These are phyloP conservation scores for Gaeumannomyces tritici DNA, from an alignment of 2,329 filamentous ascomycete species.

Conservation along the genomic window DNA sequence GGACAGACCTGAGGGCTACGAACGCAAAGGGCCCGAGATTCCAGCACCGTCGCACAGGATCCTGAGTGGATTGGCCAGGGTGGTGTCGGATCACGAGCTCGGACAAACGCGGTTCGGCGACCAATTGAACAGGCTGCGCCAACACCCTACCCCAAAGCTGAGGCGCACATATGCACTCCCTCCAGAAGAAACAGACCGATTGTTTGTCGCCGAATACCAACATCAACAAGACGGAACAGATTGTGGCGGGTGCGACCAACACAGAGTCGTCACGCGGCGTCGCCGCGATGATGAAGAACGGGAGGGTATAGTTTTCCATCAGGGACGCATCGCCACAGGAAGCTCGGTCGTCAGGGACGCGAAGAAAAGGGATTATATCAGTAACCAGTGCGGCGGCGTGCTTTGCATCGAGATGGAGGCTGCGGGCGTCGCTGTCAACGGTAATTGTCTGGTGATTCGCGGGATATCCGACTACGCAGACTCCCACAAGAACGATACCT, in stretches of 20 bases:
- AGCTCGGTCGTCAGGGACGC: constrained; percentile 27
- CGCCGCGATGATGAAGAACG: background rate
- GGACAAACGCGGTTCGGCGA: background rate
- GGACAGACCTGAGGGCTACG: background rate
- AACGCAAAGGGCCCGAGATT: background rate
- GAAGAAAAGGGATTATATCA: constrained; percentile 16
- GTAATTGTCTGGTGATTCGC: constrained; percentile 25
- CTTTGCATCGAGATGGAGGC: constrained; percentile 22
- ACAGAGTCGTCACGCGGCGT: background rate
- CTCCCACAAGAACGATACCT: constrained; percentile 25
- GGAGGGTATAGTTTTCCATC: constrained; percentile 9
- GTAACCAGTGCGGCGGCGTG: background rate
- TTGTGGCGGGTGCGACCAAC: background rate
- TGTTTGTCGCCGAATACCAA: background rate
- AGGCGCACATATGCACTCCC: background rate
- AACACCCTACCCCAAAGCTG: background rate
- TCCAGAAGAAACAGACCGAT: background rate
- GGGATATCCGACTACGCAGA: constrained; percentile 31
- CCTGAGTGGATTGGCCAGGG: background rate
- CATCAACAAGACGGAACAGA: background rate
- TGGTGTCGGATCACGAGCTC: constrained; percentile 3
- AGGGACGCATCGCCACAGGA: constrained; percentile 18
- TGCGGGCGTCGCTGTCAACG: constrained; percentile 15
- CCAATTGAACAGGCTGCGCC: background rate
- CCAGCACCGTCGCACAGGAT: too few species aligned